Conservation (phyloP, 805 yeast genomes). For the Schizosaccharomyces lindneri region DNA sequence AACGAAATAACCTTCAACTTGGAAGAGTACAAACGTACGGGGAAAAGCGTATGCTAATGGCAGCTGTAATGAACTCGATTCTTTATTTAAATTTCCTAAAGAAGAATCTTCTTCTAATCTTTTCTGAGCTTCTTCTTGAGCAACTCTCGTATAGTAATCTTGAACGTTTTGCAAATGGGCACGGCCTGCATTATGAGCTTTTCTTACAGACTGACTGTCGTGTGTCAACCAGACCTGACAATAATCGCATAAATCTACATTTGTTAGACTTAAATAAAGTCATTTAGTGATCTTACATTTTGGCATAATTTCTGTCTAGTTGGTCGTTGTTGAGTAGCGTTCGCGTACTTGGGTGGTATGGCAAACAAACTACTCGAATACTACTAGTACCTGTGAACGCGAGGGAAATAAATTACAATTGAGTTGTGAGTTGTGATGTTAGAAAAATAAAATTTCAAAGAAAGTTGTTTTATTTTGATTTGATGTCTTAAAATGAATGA, state of each 20-base stretch:
- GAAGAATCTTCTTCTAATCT: neutral
- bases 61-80: neutral
- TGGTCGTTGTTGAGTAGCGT: neutral
- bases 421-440: too few relatives aligned
- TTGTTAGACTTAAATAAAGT: neutral
- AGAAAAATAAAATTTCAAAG: too few relatives aligned
- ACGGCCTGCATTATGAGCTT: slow-evolving; percentile 53
- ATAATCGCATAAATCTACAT: neutral
- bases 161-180: slow-evolving; percentile 50
- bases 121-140: slow-evolving; percentile 1
- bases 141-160: slow-evolving; percentile 31
- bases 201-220: slow-evolving; percentile 66
- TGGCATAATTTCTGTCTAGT: neutral
- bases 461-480: too few relatives aligned
- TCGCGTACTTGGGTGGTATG: too few relatives aligned
- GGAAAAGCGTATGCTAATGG: slow-evolving; percentile 1
- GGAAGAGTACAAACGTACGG: neutral
- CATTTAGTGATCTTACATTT: neutral
- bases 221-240: slow-evolving; percentile 43
- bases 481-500: too few relatives aligned
- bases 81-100: neutral
- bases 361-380: too few relatives aligned
- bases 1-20: neutral
- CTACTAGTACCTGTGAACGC: too few relatives aligned
- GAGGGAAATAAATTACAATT: too few relatives aligned